Evolutionary conservation across 345 rosid genomes (phyloP).

Genomic region (Zanthoxylum bungeanum): DNA sequence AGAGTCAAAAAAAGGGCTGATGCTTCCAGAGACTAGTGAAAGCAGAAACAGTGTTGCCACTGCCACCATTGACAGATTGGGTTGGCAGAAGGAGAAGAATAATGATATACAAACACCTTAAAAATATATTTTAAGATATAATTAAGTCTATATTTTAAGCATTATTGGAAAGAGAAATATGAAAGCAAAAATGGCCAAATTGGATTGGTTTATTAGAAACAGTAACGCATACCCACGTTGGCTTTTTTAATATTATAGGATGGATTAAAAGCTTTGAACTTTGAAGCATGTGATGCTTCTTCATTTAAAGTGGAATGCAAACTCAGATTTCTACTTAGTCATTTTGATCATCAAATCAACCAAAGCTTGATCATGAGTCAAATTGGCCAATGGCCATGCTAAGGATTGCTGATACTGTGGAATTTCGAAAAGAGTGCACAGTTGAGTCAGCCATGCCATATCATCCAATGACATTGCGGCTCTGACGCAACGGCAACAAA

Average conservation of each 20-base stretch:
- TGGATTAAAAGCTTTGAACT: constrained; percentile 10
- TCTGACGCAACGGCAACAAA: not conserved
- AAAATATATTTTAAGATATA: too few species aligned
- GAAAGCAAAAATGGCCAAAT: constrained; percentile 11
- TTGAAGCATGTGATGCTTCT: constrained; percentile 42
- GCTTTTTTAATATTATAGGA: constrained; percentile 22
- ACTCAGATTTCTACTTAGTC: constrained; percentile 46
- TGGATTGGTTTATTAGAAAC: constrained; percentile 27
- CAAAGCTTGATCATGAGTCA: constrained; percentile 22
- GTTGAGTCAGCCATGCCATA: constrained; percentile 41
- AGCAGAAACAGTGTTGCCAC: constrained; percentile 37
- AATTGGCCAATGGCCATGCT: constrained; percentile 42
- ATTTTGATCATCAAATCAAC: constrained; percentile 19
- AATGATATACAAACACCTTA: too few species aligned
- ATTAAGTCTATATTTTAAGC: too few species aligned
- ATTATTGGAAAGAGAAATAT: constrained; percentile 33
- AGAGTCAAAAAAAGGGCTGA: constrained; percentile 8
- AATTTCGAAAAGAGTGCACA: constrained; percentile 26
- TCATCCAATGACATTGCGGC: constrained; percentile 26
- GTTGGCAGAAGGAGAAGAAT: constrained; percentile 39
- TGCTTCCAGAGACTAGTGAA: constrained; percentile 23
- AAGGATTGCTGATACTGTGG: constrained; percentile 12
- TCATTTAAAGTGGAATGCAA: constrained; percentile 43
- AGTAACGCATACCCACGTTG: constrained; percentile 12
- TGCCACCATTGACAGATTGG: constrained; percentile 25